Percentiles rank a stretch among this genome's conserved stretches.
Conservation (phyloP, 805 yeast species). For the Scheffersomyces lignosus region DNA sequence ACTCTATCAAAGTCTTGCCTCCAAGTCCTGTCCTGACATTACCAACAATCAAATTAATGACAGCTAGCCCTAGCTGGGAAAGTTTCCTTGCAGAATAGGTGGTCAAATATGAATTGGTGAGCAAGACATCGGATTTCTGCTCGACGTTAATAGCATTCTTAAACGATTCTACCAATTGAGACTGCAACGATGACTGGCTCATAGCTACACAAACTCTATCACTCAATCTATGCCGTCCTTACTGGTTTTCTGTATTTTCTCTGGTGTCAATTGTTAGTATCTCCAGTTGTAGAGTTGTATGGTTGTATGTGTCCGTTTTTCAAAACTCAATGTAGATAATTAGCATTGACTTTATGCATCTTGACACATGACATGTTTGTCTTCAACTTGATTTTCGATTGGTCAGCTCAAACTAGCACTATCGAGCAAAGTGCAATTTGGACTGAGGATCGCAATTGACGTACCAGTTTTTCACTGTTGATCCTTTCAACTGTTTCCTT, state of each 20-base stretch:
- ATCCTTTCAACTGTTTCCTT: background rate
- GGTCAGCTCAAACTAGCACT: background rate
- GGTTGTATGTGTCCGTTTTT: conserved; percentile 29
- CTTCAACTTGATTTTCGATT: too few relatives aligned
- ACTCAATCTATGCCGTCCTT: too few relatives aligned
- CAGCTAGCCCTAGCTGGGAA: conserved; percentile 73
- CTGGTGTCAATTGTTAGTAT: conserved; percentile 6
- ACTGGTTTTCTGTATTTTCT: too few relatives aligned
- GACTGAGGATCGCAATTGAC: background rate
- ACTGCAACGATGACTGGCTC: background rate
- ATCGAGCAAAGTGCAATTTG: conserved; percentile 3
- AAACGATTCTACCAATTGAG: conserved; percentile 18
- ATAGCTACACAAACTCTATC: conserved; percentile 6
- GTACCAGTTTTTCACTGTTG: background rate
- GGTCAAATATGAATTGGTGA: conserved; percentile 32
- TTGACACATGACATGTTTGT: conserved; percentile 11
- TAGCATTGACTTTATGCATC: conserved; percentile 24
- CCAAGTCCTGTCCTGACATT: conserved; percentile 75
- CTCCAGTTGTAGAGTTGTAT: background rate
- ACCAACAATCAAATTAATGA: conserved; percentile 61
- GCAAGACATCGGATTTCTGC: conserved; percentile 34
- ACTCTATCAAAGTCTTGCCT: conserved; percentile 68
- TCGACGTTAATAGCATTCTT: conserved; percentile 37
- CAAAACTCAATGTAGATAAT: conserved; percentile 17
- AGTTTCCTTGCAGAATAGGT: conserved; percentile 58